Base-by-base conservation (phyloP, 2,329 filamentous ascomycete species). In the Talaromyces sp. region DNA sequence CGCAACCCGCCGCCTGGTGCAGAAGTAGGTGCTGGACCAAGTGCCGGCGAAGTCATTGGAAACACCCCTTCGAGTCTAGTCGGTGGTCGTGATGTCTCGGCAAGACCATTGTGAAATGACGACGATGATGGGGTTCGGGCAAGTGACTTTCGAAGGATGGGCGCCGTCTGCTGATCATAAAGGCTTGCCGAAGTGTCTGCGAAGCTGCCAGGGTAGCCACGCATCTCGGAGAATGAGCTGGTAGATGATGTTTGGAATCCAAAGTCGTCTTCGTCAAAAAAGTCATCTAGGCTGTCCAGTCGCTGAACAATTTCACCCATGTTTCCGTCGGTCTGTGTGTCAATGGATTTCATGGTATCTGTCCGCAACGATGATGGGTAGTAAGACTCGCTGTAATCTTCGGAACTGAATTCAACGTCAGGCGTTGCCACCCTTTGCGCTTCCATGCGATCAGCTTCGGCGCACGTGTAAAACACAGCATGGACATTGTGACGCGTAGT, bases 391-490 rank as follows among this genome's bases (percentile, higher is more conserved):
- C 89, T 89, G 10, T 87, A 86, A 61, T 97, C 92, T 61, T 99
- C 95, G 2, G 86, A 83, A 65, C 95, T 89, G 74, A 99, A 97
- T 67, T 96, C 92, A 28, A 99, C 86, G 46, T 96, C 92, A 1
- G 91, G 88, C 0, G 91, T 94, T 3, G 86, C 83, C 0, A 84
- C 82, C 45, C 72, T 65, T 57, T 89, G 84, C 7, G 81, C 77
- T 15, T 83, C 83, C 63, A 86, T 81, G 22, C 77, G 77, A 54
- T 83, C 80, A 3, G 83, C 80, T 61, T 84, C 88, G 55, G 90
- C 88, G 68, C 92, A 97, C 63, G 92, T 96, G 73, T 96, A 96
- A 73, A 97, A 97, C 0, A 94, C 92, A 0, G 92, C 91, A 70
- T 97, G 93, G 2, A 99, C 94, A 66, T 99, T 99, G 59, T 87